phyloP scores from a whole-genome alignment of 1,284 basidiomycete genomes.

The Cryptococcus depauperatus region DNA sequence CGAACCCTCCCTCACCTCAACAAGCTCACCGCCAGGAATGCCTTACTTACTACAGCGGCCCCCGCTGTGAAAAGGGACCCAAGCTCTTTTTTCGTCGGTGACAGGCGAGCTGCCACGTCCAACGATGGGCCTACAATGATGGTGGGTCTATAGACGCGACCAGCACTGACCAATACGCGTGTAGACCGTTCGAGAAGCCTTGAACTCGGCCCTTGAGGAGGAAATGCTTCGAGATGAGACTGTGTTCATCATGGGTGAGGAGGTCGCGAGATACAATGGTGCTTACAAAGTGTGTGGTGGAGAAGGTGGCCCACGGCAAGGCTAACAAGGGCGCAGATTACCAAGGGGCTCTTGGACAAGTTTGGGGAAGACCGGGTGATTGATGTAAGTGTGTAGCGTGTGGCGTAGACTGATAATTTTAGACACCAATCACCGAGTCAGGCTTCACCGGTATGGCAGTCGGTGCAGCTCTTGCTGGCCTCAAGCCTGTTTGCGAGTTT shows the following conservation, averaged over 20 bases:
- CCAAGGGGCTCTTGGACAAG: slow-evolving; percentile 97
- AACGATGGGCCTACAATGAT: slow-evolving; percentile 36
- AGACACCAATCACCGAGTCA: slow-evolving; percentile 94
- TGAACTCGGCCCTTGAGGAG: slow-evolving; percentile 98
- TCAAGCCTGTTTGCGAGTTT: slow-evolving; percentile 98
- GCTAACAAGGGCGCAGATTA: slow-evolving; percentile 54
- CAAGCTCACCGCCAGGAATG: slow-evolving; percentile 22
- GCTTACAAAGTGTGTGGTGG: slow-evolving; percentile 78
- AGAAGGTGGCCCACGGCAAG: slow-evolving; percentile 3
- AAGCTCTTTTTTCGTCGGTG: slow-evolving; percentile 25
- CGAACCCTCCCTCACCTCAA: slow-evolving; percentile 9
- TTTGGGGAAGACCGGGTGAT: slow-evolving; percentile 98
- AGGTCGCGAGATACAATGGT: slow-evolving; percentile 98
- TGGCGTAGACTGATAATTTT: slow-evolving; percentile 1
- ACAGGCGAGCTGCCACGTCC: slow-evolving; percentile 30
- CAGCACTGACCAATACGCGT: not conserved
- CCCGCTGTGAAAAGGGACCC: slow-evolving; percentile 32
- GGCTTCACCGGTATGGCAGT: slow-evolving; percentile 96
- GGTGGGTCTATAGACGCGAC: slow-evolving; percentile 24
- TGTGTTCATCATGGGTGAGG: slow-evolving; percentile 95
- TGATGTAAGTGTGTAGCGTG: slow-evolving; percentile 50
- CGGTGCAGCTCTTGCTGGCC: slow-evolving; percentile 86
- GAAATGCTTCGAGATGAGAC: slow-evolving; percentile 95
- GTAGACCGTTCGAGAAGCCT: slow-evolving; percentile 93
- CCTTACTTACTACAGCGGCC: slow-evolving; percentile 35